phyloP scores from a whole-genome alignment of 2,329 filamentous ascomycete genomes.

The Exophiala sideris region DNA sequence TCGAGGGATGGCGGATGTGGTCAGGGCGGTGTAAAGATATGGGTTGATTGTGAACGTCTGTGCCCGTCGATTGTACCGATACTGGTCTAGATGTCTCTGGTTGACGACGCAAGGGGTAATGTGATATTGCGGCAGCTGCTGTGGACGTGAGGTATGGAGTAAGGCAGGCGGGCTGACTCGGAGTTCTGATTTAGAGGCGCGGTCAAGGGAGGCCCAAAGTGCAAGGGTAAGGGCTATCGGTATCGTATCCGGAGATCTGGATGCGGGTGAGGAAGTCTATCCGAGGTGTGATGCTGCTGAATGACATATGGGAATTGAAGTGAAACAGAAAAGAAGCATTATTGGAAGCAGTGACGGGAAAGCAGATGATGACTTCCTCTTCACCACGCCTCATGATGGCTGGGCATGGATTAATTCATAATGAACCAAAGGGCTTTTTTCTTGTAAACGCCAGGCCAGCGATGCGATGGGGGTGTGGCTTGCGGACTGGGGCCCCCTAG shows the following conservation, averaged over 20 bases:
- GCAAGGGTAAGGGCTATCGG: conserved; percentile 4
- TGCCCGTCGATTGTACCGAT: neutral
- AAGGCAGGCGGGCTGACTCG: conserved; percentile 15
- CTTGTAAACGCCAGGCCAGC: conserved; percentile 4
- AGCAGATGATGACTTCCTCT: neutral
- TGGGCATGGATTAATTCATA: conserved; percentile 4
- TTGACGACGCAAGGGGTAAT: neutral
- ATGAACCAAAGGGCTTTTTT: neutral
- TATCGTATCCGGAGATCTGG: neutral
- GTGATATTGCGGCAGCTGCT: neutral
- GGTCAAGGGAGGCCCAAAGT: neutral
- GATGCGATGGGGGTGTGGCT: conserved; percentile 2
- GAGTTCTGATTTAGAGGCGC: conserved; percentile 11
- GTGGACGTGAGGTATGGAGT: conserved; percentile 1
- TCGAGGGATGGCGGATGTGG: conserved; percentile 1
- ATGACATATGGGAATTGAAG: neutral
- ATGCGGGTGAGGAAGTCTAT: neutral
- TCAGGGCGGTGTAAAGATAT: neutral
- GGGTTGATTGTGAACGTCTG: conserved; percentile 1
- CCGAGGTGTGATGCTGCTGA: neutral
- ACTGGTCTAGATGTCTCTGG: neutral
- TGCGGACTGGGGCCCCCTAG: conserved; percentile 4
- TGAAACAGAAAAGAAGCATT: neutral
- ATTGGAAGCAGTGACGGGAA: no score
- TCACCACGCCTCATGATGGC: conserved; percentile 8